Evolutionary conservation across 768 basidiomycete species (phyloP), one percentile per base, ranked within the genome.

Genomic region (Melanogaster broomeanus): DNA sequence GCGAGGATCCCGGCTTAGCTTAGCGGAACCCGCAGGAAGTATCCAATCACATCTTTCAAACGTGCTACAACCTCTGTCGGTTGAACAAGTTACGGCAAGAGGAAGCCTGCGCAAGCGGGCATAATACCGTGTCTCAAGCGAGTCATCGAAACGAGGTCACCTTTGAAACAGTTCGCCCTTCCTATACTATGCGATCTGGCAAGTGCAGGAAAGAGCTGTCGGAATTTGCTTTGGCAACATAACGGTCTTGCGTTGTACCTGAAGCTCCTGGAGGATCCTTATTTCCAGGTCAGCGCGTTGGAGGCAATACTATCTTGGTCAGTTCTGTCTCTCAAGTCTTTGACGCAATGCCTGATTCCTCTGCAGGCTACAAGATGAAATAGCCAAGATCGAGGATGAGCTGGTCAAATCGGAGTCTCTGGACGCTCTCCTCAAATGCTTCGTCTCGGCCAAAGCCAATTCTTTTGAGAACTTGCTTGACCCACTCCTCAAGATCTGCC

Each of bases 161-260:
- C 94, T 0, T 79, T 98, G 63, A 96, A 93, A 69, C 95, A 99
- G 62, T 98, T 99, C 62, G 97, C 96, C 0, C 76, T 99, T 33
- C 96, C 97, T 0, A 95, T 99, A 56, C 77, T 99, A 4, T 98
- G 96, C 70, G 97, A 99, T 65, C 81, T 98, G 39, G 93, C 95
- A 0, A 91, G 89, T 67, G 93, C 96, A 4, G 91, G 94, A 42
- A 98, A 98, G 76, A 90, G 85, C 50, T 94, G 93, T 63, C 80
- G 97, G 37, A 87, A 85, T 38, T 62, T 95, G 40, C 73, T 98
- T 49, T 96, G 96, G 96, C 90, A 96, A 62, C 87, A 97, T 60
- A 87, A 94, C 58, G 95, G 94, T n/a, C 72, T 99, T 30, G 65
- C 68, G 25, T 75, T 94, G 78, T 96, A 95, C 61, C 67, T 92